Evolutionary conservation across 2,329 filamentous ascomycete species (phyloP).

Genomic region (Amauroascus verrucosus): DNA sequence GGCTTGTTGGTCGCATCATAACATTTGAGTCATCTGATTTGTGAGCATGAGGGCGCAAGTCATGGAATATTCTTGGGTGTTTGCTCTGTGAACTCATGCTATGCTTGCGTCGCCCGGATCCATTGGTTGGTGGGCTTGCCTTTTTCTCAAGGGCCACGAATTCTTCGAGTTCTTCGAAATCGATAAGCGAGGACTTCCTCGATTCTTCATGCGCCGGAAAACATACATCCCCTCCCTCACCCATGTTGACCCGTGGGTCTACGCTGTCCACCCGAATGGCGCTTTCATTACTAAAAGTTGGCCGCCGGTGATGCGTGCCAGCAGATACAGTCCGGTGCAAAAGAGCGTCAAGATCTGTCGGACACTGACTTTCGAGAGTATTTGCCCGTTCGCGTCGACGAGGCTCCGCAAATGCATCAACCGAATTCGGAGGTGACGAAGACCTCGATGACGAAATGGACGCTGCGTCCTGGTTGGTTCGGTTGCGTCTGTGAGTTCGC

Average conservation of each 20-base stretch:
- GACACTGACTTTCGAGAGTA: constrained; percentile 51
- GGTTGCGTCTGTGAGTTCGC: constrained; percentile 24
- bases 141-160: constrained; percentile 58
- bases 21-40: constrained; percentile 30
- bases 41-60: constrained; percentile 43
- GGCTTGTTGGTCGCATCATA: constrained; percentile 22
- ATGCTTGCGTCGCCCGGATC: constrained; percentile 26
- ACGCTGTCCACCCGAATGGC: constrained; percentile 42
- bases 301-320: constrained; percentile 52
- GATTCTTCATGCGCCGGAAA: constrained; percentile 69
- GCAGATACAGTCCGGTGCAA: constrained; percentile 63
- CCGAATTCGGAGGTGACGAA: constrained; percentile 84
- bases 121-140: constrained; percentile 37
- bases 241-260: constrained; percentile 27
- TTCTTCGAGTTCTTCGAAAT: constrained; percentile 88
- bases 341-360: constrained; percentile 47
- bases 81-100: constrained; percentile 44
- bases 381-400: constrained; percentile 69
- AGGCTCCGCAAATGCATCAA: constrained; percentile 91
- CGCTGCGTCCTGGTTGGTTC: constrained; percentile 5
- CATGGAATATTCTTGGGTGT: constrained; percentile 49
- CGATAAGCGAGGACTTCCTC: constrained; percentile 70
- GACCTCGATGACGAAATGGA: constrained; percentile 48
- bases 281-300: constrained; percentile 50
- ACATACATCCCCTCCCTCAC: constrained; percentile 73